These are phyloP conservation scores for Malassezia equina DNA, from an alignment of 1,284 basidiomycete genomes.

Conservation along the genomic window DNA sequence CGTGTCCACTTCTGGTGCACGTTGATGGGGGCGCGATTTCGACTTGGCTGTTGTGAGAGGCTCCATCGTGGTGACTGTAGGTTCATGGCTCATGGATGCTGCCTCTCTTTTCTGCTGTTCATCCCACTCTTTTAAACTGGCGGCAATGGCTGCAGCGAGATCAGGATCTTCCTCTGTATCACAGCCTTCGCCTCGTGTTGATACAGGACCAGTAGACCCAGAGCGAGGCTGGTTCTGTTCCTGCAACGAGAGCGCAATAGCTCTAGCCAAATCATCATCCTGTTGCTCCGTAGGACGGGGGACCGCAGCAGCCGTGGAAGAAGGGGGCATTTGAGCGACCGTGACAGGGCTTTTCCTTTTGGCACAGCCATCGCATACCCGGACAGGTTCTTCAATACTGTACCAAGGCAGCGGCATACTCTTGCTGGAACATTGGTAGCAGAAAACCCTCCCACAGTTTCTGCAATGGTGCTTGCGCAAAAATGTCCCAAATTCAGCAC, in stretches of 20 bases:
- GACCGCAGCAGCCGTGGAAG: conserved; percentile 11
- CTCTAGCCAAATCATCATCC: conserved; percentile 82
- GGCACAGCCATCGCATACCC: conserved; percentile 81
- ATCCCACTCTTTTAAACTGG: conserved; percentile 64
- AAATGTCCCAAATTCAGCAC: conserved; percentile 82
- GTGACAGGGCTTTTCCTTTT: conserved; percentile 20
- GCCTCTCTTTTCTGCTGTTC: background rate
- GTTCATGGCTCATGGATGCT: too few relatives aligned
- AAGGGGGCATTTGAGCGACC: background rate
- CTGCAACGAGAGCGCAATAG: conserved; percentile 76
- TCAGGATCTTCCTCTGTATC: conserved; percentile 85
- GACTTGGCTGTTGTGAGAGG: background rate
- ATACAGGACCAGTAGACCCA: conserved; percentile 56
- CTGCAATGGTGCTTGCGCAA: conserved; percentile 98
- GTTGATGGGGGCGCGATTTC: background rate
- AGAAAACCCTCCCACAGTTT: conserved; percentile 94
- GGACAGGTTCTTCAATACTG: conserved; percentile 82
- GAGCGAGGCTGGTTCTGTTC: conserved; percentile 51
- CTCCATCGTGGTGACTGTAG: background rate
- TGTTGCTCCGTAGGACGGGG: conserved; percentile 45
- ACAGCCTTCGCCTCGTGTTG: conserved; percentile 39
- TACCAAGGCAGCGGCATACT: conserved; percentile 78
- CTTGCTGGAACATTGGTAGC: conserved; percentile 83
- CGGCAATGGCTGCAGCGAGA: conserved; percentile 85
- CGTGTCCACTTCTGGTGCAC: conserved; percentile 31